Conservation (phyloP, 148 eudicot species). For the Vaccinium darrowii region DNA sequence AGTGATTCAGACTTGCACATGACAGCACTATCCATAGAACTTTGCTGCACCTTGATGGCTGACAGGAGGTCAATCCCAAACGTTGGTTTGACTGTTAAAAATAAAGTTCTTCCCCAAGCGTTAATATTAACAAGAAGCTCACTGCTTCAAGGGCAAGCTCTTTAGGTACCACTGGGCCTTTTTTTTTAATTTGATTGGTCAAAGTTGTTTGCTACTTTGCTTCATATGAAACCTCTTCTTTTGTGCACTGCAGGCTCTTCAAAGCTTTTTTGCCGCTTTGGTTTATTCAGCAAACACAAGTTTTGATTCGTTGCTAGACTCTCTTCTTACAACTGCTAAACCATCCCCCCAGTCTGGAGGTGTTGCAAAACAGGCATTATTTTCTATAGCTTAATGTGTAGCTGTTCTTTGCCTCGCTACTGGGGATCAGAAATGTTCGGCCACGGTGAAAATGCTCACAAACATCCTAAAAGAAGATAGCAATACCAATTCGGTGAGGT, state of each 20-base stretch:
- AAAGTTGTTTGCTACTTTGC: constrained; percentile 22
- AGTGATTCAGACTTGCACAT: constrained; percentile 98
- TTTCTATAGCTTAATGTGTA: constrained; percentile 94
- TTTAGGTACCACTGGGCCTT: constrained; percentile 50
- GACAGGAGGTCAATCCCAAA: too few species aligned
- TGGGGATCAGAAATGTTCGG: constrained; percentile 73
- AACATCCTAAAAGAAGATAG: constrained; percentile 73
- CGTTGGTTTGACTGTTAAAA: too few species aligned
- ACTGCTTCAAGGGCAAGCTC: constrained; percentile 98
- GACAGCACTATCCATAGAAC: constrained; percentile 93
- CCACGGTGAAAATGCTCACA: constrained; percentile 84
- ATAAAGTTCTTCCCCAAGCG: too few species aligned
- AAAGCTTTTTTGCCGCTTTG: constrained; percentile 76
- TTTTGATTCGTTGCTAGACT: constrained; percentile 79
- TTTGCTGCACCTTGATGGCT: constrained; percentile 98
- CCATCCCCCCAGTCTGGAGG: constrained; percentile 83
- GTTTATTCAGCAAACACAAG: constrained; percentile 90
- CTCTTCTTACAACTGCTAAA: constrained; percentile 88
- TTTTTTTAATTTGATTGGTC: not conserved
- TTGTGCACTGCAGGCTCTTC: constrained; percentile 65
- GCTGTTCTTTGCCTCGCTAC: constrained; percentile 99
- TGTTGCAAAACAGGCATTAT: constrained; percentile 92
- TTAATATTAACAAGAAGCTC: too few species aligned
- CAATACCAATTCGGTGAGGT: constrained; percentile 65
- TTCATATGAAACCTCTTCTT: constrained; percentile 4